Evolutionary conservation across 345 rosid species (phyloP).

Genomic region (Nephelium lappaceum): DNA sequence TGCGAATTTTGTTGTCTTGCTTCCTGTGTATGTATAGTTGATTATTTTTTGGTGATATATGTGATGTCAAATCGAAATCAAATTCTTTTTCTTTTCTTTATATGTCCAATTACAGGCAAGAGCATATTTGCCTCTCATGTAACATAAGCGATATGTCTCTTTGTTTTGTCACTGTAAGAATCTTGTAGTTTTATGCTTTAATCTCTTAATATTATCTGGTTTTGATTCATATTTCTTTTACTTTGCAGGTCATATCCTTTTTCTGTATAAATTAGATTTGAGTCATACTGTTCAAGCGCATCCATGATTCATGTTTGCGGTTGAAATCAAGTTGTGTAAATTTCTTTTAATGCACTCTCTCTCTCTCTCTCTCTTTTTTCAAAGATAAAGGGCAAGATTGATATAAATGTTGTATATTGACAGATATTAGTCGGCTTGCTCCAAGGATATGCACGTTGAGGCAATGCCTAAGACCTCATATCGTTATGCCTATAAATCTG

Average conservation of each 20-base stretch:
- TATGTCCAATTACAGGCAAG: not conserved
- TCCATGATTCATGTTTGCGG: not conserved
- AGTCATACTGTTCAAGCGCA: not conserved
- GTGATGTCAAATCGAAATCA: not conserved
- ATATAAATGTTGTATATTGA: no score
- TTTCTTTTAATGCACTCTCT: not conserved
- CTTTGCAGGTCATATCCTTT: slow-evolving; percentile 97
- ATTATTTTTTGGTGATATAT: not conserved
- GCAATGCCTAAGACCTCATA: no score
- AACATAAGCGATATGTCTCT: not conserved
- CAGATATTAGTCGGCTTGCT: no score
- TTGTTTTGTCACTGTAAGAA: not conserved
- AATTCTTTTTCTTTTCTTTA: not conserved
- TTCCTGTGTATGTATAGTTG: not conserved
- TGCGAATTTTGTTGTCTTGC: not conserved
- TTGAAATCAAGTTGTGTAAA: not conserved
- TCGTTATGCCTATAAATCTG: no score
- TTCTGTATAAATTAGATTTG: slow-evolving; percentile 3
- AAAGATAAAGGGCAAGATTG: no score
- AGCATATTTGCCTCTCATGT: not conserved
- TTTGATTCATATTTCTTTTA: slow-evolving; percentile 4
- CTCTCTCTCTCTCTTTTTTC: not conserved
- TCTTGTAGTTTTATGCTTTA: not conserved
- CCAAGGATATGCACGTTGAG: no score
- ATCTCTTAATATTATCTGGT: not conserved